phyloP scores from a whole-genome alignment of 2,329 filamentous ascomycete species.

The Aureobasidium sp. region DNA sequence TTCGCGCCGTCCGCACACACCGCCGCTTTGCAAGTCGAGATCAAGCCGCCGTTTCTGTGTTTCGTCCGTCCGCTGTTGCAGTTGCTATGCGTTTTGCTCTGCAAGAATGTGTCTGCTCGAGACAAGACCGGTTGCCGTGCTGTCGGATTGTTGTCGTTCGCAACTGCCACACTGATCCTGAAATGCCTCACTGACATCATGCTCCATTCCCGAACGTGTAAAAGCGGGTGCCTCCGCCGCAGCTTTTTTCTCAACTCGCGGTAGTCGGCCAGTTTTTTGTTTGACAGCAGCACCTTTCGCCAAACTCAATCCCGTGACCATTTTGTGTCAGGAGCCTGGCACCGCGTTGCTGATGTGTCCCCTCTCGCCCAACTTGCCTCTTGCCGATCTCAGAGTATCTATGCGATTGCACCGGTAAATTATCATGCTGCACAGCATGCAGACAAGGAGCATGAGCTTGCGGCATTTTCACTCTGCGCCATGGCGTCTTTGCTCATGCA shows the following conservation, averaged over 20 bases:
- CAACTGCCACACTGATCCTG: not conserved
- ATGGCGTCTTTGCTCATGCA: constrained; percentile 5
- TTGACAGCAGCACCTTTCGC: constrained; percentile 5
- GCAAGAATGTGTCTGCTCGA: not conserved
- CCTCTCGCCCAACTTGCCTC: not conserved
- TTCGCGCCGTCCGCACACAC: not conserved
- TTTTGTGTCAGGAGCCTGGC: not conserved
- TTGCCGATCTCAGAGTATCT: not conserved
- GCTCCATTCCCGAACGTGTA: not conserved
- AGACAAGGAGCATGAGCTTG: constrained; percentile 2
- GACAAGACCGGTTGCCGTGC: not conserved
- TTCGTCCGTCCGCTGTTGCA: not conserved
- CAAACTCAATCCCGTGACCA: constrained; percentile 2
- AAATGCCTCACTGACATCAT: constrained; percentile 16
- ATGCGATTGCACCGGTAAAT: not conserved
- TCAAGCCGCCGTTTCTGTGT: constrained; percentile 4
- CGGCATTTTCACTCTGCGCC: constrained; percentile 10
- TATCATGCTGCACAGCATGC: not conserved
- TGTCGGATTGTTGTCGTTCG: not conserved
- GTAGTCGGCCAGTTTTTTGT: not conserved
- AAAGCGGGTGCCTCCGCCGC: not conserved
- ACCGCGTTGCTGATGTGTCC: constrained; percentile 5
- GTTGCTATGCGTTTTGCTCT: not conserved
- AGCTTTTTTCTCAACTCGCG: not conserved
- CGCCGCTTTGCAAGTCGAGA: not conserved